A percentile compares a stretch with the other conserved stretches of the same genome.
phyloP scores from a whole-genome alignment of 495 filamentous ascomycete genomes.

The Neurospora sp. region DNA sequence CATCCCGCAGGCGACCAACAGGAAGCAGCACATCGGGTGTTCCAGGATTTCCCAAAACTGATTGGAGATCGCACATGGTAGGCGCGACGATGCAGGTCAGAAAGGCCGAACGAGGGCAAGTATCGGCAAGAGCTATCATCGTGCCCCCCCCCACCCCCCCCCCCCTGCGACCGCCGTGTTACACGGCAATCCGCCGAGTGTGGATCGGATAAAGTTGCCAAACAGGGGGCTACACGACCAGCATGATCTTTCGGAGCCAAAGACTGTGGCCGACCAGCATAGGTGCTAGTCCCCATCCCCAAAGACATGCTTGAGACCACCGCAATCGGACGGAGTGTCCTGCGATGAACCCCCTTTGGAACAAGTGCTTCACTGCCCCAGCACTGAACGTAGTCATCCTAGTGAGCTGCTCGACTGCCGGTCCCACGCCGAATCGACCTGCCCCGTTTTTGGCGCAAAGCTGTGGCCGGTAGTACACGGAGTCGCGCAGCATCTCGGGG shows the following conservation, averaged over 20 bases:
- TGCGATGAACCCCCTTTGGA: background rate
- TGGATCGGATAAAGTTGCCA: background rate
- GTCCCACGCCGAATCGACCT: background rate
- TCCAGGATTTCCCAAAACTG: background rate
- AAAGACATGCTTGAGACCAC: conserved; percentile 8
- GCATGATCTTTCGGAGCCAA: background rate
- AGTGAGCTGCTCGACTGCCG: background rate
- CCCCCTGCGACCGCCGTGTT: background rate
- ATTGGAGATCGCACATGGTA: background rate
- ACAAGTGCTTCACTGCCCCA: background rate
- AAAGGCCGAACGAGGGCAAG: background rate
- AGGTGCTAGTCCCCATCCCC: background rate
- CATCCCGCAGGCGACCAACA: background rate
- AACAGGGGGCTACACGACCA: background rate
- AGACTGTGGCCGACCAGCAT: background rate
- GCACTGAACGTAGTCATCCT: background rate
- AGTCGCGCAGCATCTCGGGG: background rate
- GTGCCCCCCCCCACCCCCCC: background rate
- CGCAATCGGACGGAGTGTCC: conserved; percentile 7
- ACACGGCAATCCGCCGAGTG: background rate
- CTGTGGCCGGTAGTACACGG: background rate
- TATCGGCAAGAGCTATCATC: background rate
- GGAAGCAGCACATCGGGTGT: background rate
- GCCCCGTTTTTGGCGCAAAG: background rate
- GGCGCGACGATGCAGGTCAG: background rate